A percentile compares a stretch with the other conserved stretches of the same genome.
These are phyloP conservation scores for Erigeron philadelphicus DNA, from an alignment of 140 eudicot genomes.

Conservation along the genomic window DNA sequence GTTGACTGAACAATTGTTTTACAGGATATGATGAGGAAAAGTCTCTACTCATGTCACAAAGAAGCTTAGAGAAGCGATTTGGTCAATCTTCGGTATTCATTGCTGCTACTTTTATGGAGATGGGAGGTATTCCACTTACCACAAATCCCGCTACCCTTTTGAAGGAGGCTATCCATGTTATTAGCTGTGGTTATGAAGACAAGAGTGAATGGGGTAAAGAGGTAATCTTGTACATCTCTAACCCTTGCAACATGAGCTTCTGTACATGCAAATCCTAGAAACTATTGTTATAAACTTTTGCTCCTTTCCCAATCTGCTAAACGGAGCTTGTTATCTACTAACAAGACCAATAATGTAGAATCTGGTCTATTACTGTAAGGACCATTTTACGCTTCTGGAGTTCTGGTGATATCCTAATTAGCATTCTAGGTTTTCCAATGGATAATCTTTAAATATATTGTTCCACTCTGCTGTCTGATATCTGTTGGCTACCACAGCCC, in stretches of 20 bases:
- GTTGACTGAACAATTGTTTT: constrained; percentile 2
- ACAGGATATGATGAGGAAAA: constrained; percentile 54
- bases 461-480: not conserved
- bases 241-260: not conserved
- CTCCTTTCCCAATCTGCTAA: not conserved
- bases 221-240: constrained; percentile 28
- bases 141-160: constrained; percentile 56
- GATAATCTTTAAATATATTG: not conserved
- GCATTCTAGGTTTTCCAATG: too few relatives aligned
- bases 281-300: not conserved
- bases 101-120: constrained; percentile 58
- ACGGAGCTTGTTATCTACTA: not conserved
- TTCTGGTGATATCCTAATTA: not conserved
- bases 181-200: constrained; percentile 69
- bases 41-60: constrained; percentile 52
- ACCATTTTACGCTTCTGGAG: constrained; percentile 16
- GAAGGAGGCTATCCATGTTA: constrained; percentile 67
- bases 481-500: not conserved
- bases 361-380: not conserved
- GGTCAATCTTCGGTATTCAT: constrained; percentile 63
- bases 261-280: not conserved
- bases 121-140: constrained; percentile 58
- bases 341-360: not conserved
- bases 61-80: constrained; percentile 55
- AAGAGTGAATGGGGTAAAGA: constrained; percentile 75